phyloP scores from a whole-genome alignment of 495 filamentous ascomycete genomes.

The Tricharina praecox region DNA sequence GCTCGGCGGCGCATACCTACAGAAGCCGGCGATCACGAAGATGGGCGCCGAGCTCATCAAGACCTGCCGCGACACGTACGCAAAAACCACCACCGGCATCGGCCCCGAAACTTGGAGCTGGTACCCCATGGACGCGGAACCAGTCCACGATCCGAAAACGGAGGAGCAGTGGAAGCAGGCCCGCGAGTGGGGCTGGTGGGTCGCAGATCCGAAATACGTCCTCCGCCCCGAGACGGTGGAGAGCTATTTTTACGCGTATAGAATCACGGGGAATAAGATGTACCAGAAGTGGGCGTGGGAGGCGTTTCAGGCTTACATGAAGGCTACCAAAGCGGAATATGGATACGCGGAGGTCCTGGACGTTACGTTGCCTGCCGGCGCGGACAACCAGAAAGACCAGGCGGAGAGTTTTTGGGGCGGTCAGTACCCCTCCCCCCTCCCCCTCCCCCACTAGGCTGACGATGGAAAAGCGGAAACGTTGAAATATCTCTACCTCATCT shows the following conservation, averaged over 20 bases:
- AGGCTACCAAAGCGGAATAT: constrained; percentile 19
- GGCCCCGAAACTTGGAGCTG: constrained; percentile 25
- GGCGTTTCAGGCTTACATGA: constrained; percentile 12
- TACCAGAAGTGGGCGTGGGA: constrained; percentile 30
- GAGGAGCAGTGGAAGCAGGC: constrained; percentile 20
- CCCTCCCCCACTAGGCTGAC: too few species aligned
- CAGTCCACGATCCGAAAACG: constrained; percentile 16
- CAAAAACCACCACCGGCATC: constrained; percentile 23
- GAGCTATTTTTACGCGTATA: constrained; percentile 33
- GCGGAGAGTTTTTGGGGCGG: constrained; percentile 27
- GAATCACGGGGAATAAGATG: constrained; percentile 30
- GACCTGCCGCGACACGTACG: constrained; percentile 26
- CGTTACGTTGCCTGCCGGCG: constrained; percentile 19
- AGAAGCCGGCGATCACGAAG: constrained; percentile 18
- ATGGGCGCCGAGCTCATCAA: constrained; percentile 27
- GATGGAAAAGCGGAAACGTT: constrained; percentile 5
- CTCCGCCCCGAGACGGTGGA: constrained; percentile 32
- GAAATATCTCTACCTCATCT: constrained; percentile 37
- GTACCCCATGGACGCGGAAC: constrained; percentile 17
- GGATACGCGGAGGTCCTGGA: constrained; percentile 24
- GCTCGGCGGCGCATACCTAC: constrained; percentile 26
- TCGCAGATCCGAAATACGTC: constrained; percentile 26
- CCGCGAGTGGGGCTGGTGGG: constrained; percentile 22
- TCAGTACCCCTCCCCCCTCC: too few species aligned
- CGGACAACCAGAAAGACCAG: constrained; percentile 20